Evolutionary conservation across 345 rosid genomes (phyloP).

Genomic region (Pistacia atlantica): DNA sequence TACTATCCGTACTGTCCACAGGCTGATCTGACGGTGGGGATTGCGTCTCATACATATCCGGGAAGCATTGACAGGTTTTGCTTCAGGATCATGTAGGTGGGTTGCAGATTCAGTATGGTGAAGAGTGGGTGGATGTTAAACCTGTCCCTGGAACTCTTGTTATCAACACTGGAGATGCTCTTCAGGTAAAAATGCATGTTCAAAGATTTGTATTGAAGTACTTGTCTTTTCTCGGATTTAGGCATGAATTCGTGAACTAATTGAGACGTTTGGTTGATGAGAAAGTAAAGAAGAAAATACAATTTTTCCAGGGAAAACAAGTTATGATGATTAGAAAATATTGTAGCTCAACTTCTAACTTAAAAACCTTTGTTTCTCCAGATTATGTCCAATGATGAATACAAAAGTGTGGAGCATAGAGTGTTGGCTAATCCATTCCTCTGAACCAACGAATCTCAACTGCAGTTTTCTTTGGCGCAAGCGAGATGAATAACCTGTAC

Average conservation of each 20-base stretch:
- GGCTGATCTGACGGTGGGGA: constrained; percentile 55
- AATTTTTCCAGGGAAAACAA: too few species aligned
- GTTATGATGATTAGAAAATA: too few species aligned
- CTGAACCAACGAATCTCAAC: constrained; percentile 24
- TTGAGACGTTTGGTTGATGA: too few species aligned
- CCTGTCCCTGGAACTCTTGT: constrained; percentile 54
- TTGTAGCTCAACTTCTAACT: too few species aligned
- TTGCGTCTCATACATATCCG: constrained; percentile 48
- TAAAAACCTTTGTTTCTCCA: constrained; percentile 6
- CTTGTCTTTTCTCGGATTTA: too few species aligned
- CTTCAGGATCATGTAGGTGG: constrained; percentile 50
- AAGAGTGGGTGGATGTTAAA: constrained; percentile 48
- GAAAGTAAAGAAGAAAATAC: too few species aligned
- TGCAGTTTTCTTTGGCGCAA: constrained; percentile 44
- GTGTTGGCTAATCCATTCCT: constrained; percentile 45
- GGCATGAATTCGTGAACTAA: too few species aligned
- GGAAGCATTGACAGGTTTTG: constrained; percentile 39
- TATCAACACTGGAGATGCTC: constrained; percentile 48
- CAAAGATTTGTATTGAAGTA: too few species aligned
- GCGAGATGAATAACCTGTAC: constrained; percentile 27
- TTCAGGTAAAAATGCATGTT: constrained; percentile 39
- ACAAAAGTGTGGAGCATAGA: constrained; percentile 47
- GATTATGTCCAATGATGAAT: constrained; percentile 55
- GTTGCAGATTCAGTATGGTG: constrained; percentile 52
- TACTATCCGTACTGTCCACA: constrained; percentile 60